A percentile compares a stretch with the other conserved stretches of the same genome.
Evolutionary conservation across 495 filamentous ascomycete genomes (phyloP).

Genomic region (Mytilinidion resinicola): DNA sequence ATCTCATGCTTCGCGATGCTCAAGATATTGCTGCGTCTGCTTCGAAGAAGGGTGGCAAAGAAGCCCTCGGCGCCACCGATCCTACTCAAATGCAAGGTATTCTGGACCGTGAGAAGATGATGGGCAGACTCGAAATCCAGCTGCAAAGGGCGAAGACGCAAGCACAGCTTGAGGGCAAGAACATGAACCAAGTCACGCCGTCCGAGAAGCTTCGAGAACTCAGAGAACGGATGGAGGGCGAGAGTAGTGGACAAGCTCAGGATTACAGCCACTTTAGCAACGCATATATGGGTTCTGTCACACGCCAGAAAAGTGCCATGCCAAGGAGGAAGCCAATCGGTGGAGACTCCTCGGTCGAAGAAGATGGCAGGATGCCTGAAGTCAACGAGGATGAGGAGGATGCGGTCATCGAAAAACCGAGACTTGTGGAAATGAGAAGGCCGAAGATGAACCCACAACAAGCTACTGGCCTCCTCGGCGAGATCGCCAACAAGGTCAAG

Average conservation of each 20-base stretch:
- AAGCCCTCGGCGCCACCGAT: slow-evolving; percentile 48
- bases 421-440: slow-evolving; percentile 47
- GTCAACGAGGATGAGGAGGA: slow-evolving; percentile 39
- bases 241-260: slow-evolving; percentile 39
- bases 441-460: slow-evolving; percentile 70
- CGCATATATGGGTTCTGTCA: slow-evolving; percentile 35
- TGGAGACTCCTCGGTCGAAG: slow-evolving; percentile 24
- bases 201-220: slow-evolving; percentile 88
- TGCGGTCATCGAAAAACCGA: slow-evolving; percentile 39
- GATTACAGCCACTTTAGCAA: slow-evolving; percentile 18
- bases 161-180: slow-evolving; percentile 92
- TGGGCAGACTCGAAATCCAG: slow-evolving; percentile 88
- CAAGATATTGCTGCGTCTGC: slow-evolving; percentile 78
- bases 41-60: slow-evolving; percentile 55
- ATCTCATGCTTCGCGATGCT: slow-evolving; percentile 96
- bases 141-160: slow-evolving; percentile 96
- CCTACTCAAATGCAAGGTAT: slow-evolving; percentile 85
- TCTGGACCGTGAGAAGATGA: slow-evolving; percentile 81
- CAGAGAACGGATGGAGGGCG: slow-evolving; percentile 87
- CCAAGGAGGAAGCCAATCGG: slow-evolving; percentile 31
- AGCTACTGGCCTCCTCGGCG: slow-evolving; percentile 66
- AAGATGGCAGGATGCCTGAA: slow-evolving; percentile 30
- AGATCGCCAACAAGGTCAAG: slow-evolving; percentile 73
- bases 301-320: slow-evolving; percentile 45
- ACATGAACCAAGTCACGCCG: slow-evolving; percentile 76